These are phyloP conservation scores for Tylopilus balloui DNA, from an alignment of 768 basidiomycete genomes.

Conservation along the genomic window DNA sequence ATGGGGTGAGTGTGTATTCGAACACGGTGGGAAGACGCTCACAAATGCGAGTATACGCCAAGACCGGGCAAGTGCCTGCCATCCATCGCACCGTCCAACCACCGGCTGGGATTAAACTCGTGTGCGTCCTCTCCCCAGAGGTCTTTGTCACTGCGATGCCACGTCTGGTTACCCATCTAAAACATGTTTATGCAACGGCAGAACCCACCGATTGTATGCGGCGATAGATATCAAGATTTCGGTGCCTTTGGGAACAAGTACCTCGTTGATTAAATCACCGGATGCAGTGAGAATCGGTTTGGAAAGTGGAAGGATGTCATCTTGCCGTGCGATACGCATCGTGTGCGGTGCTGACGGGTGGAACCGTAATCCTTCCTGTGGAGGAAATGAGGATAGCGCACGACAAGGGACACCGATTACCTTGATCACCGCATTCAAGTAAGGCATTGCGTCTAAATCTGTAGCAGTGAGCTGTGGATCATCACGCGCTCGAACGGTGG, in stretches of 20 bases:
- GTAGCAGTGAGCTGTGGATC: slow-evolving; percentile 6
- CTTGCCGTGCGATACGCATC: slow-evolving; percentile 44
- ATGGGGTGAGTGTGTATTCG: background rate
- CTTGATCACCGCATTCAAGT: slow-evolving; percentile 37
- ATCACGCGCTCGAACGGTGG: background rate
- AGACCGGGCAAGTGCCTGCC: slow-evolving; percentile 4
- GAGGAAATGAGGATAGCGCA: slow-evolving; percentile 11
- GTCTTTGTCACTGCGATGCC: slow-evolving; percentile 9
- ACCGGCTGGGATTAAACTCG: slow-evolving; percentile 13
- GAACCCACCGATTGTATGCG: slow-evolving; percentile 49
- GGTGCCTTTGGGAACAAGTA: slow-evolving; percentile 48
- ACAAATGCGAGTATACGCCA: slow-evolving; percentile 15
- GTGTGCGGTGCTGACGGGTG: slow-evolving; percentile 46
- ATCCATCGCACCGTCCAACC: slow-evolving; percentile 1
- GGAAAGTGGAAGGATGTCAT: slow-evolving; percentile 61
- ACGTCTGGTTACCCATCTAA: background rate
- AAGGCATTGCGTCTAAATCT: slow-evolving; percentile 50
- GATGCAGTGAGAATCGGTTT: slow-evolving; percentile 43
- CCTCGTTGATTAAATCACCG: slow-evolving; percentile 38
- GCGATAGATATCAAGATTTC: slow-evolving; percentile 47
- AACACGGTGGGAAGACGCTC: background rate
- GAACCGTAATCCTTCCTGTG: slow-evolving; percentile 42
- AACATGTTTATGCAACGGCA: background rate
- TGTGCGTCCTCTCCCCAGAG: slow-evolving; percentile 27
- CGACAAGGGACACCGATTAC: slow-evolving; percentile 5